Base-by-base conservation (phyloP, 345 rosid genomes). In the Citrus unshiu region DNA sequence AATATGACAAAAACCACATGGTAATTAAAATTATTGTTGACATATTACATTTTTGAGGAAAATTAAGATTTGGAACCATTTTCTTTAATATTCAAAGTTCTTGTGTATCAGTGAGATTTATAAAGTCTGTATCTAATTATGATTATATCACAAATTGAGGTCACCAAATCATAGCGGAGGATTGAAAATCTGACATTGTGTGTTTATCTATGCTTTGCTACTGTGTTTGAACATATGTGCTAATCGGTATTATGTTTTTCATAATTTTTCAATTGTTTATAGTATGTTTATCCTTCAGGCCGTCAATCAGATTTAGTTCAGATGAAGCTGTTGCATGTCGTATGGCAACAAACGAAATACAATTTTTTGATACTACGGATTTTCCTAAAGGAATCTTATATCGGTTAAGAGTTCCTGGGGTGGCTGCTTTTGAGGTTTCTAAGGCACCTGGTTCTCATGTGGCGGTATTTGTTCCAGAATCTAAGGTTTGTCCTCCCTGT, bases 381-480 rank as follows among this genome's bases (percentile, higher is more conserved):
- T 93, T 93, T 84, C 90, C 97, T 6, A 90, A 91, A 84, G 98
- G 99, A 62, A 78, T 94, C 43, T 69, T 76, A 39, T 74, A 91
- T 60, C 82, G 92, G 82, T 81, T 96, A 62, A 89, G 99, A 83
- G 77, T 90, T 81, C 97, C 94, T 54, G 91, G 97, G 3, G 83
- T 94, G 59, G 91, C 97, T 74, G 94, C 91, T 27, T 73, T 90
- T 81, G 95, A 93, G 92, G 95, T 96, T 59, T 94, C 99, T 27
- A 86, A 85, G 86, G 77, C 81, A 16, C 94, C 98, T 59, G 98
- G 97, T 43, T 90, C 95, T 51, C 92, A 96, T 79, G 85, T 96
- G 77, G 99, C 94, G 46, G 92, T 88, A 69, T 96, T 88, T 90
- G 92, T 96, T 84, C 97, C 97, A 16, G 99, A 96, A 84, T 88